Percentiles rank a stretch among this genome's conserved stretches.
These are phyloP conservation scores for Spinacia oleracea DNA, from an alignment of 179 eudicot genomes.

Conservation along the genomic window DNA sequence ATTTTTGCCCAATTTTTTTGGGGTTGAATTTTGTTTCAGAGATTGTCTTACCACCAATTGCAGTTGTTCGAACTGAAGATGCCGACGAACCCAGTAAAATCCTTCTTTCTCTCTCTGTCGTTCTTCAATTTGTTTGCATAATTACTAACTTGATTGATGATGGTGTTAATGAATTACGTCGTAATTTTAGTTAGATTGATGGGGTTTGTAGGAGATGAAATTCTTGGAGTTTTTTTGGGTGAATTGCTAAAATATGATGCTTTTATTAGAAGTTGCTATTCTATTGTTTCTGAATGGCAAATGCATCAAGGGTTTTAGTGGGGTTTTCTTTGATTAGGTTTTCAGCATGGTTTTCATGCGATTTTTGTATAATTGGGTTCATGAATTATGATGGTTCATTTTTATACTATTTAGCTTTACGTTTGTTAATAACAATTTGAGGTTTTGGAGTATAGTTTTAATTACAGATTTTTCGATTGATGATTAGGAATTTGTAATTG, in stretches of 20 bases:
- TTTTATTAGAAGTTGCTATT: neutral
- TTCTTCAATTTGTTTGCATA: neutral
- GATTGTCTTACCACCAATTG: conserved; percentile 52
- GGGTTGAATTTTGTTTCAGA: conserved; percentile 37
- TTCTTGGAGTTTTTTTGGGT: neutral
- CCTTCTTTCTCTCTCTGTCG: neutral
- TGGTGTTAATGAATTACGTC: neutral
- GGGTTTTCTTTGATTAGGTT: neutral
- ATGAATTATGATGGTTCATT: neutral
- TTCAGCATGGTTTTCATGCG: neutral
- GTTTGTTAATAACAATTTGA: neutral
- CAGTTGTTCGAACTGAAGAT: conserved; percentile 55
- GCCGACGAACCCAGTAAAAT: conserved; percentile 64
- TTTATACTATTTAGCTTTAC: neutral
- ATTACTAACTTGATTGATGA: neutral
- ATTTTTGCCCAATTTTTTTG: neutral
- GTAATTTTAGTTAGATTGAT: neutral
- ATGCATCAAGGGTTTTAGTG: neutral
- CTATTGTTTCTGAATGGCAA: neutral
- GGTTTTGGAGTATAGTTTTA: neutral
- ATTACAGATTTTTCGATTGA: neutral
- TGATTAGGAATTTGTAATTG: neutral
- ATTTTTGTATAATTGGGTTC: neutral
- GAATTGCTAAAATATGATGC: neutral
- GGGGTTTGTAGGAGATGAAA: neutral